Percentiles rank a stretch among this genome's conserved stretches.
Conservation (phyloP, 495 filamentous ascomycete species). For the Aspergillus egyptiacus region DNA sequence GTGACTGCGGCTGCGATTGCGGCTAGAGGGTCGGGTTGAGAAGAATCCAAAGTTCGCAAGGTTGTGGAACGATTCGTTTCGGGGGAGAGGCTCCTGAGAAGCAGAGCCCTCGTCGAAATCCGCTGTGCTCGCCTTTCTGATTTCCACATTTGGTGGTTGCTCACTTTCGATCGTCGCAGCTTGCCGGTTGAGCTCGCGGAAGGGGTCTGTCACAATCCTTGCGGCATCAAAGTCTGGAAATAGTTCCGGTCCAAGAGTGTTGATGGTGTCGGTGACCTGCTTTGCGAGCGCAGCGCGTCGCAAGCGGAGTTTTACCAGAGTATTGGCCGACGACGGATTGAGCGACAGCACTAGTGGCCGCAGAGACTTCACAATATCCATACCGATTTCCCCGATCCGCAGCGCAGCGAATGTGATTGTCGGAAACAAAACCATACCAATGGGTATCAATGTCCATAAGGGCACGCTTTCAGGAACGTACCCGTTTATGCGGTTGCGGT, state of each 20-base stretch:
- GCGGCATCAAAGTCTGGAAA: slow-evolving; percentile 91
- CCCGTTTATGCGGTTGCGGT: slow-evolving; percentile 73
- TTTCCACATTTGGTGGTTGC: slow-evolving; percentile 19
- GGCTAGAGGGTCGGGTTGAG: slow-evolving; percentile 70
- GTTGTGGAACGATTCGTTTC: slow-evolving; percentile 89
- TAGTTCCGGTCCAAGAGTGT: slow-evolving; percentile 90
- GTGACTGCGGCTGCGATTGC: slow-evolving; percentile 49
- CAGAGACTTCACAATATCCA: slow-evolving; percentile 97
- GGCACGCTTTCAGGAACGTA: slow-evolving; percentile 74
- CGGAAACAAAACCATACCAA: slow-evolving; percentile 74
- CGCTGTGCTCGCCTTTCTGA: slow-evolving; percentile 19
- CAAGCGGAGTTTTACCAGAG: slow-evolving; percentile 69
- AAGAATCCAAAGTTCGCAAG: slow-evolving; percentile 83
- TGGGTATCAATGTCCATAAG: slow-evolving; percentile 65
- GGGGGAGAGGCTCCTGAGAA: slow-evolving; percentile 54
- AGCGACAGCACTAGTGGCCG: slow-evolving; percentile 84
- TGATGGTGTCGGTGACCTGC: slow-evolving; percentile 88
- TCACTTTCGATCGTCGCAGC: slow-evolving; percentile 18
- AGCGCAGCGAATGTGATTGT: slow-evolving; percentile 89
- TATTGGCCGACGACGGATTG: slow-evolving; percentile 77
- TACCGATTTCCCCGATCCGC: slow-evolving; percentile 91
- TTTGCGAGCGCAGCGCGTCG: slow-evolving; percentile 65
- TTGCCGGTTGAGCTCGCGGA: slow-evolving; percentile 34
- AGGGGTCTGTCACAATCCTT: slow-evolving; percentile 66
- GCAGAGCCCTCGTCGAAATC: slow-evolving; percentile 29